A percentile compares a stretch with the other conserved stretches of the same genome.
Conservation (phyloP, 345 rosid genomes). For the Eucalyptus sp. region DNA sequence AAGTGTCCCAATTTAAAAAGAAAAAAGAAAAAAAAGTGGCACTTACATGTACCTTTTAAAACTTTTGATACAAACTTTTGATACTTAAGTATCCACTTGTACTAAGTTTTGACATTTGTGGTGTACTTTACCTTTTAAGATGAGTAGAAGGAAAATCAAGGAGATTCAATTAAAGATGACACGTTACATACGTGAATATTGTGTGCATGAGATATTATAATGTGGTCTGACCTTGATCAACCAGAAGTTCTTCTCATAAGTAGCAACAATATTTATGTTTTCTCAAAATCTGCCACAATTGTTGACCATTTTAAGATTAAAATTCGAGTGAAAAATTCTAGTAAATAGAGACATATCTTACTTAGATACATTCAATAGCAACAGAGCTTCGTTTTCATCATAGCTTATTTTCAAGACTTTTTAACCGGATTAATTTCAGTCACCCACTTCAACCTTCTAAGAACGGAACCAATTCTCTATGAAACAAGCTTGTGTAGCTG, state of each 20-base stretch:
- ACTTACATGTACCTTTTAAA: no score
- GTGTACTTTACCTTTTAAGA: no score
- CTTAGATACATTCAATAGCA: neutral
- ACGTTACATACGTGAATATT: neutral
- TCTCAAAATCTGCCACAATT: neutral
- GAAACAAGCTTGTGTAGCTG: neutral
- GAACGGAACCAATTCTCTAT: neutral
- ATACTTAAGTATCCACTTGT: no score
- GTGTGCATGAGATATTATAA: neutral
- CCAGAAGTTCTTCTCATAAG: neutral
- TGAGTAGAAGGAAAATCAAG: neutral
- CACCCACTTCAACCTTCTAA: neutral
- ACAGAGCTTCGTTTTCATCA: neutral
- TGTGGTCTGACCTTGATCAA: neutral
- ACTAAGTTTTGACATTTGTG: no score
- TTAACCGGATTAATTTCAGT: neutral
- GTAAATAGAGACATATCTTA: neutral
- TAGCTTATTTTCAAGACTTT: neutral
- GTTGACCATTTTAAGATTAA: neutral
- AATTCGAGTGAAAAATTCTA: neutral
- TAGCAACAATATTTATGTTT: neutral
- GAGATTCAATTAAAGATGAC: neutral
- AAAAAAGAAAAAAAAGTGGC: no score
- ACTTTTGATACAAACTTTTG: no score
- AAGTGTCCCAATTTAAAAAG: no score